Evolutionary conservation across 805 yeast genomes (phyloP), one percentile per base, ranked within the genome.

Genomic region (Torulaspora delbrueckii): DNA sequence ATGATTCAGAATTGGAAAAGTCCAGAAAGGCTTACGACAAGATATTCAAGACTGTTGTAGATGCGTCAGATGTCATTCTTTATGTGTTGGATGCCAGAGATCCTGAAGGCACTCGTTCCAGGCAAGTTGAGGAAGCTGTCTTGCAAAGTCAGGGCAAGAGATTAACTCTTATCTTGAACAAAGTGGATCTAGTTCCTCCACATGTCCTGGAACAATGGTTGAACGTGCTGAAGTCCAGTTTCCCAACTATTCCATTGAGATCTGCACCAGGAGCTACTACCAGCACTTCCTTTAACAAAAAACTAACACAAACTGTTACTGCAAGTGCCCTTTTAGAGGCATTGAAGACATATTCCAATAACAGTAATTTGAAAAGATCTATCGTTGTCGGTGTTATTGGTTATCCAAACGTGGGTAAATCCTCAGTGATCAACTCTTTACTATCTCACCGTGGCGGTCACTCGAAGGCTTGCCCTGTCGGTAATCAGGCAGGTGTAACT

Each of bases 71-170:
- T 64, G 96, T 91, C 44, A 74, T 91, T 14, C 73, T 90, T 45
- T 91, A 93, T 61, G 96, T 91, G n/a, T 71, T 91, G 60, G 99
- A 91, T 69, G 96, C 99, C 1, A 82, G 99, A 67, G 96, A 93
- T 67, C 99, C 99, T 45, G 96, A 87, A 66, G 82, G 88, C 14
- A 91, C 98, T 2, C 80, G 99, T 62, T 89, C 97, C 7, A 80
- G 82, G 63, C 87, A 81, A 62, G 90, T 93, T 34, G 99, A 93
- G 72, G 85, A 87, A 63, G 86, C 95, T 2, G 88, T 93, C 37
- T 69, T 90, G 49, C 84, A 82, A 60, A 78, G 80, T 56, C 85
- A 86, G 49, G 65, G 68, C 37, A 93, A 93, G 67, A 78, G 97
- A 61, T 75, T 93, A 52, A 86, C 93, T 45, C 78, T 89, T 56